Evolutionary conservation across 345 rosid species (phyloP), one percentile per base, ranked within the genome.

Genomic region (Gossypioides kirkii): DNA sequence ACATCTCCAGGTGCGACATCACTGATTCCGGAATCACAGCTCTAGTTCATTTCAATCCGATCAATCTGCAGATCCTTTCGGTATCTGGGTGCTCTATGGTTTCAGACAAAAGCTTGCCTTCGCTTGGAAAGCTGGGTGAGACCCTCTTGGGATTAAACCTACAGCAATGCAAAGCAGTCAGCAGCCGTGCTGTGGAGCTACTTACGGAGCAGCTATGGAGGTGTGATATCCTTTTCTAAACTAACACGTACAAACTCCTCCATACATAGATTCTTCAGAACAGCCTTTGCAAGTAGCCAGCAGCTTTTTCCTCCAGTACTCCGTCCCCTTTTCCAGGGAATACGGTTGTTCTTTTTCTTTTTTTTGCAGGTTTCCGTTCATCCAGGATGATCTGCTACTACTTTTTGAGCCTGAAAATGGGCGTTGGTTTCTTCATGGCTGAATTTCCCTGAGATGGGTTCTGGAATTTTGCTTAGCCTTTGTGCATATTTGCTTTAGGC

Each of bases 61-160:
- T 95, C 60, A 89, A 84, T 76, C 86, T 91, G 45, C 93, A 91
- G 87, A 81, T 95, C 76, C 83, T 95, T 32, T 92, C 94, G 9
- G 3, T 92, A 50, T 82, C 90, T 1, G 90, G 94, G 45, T 92
- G 98, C 84, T 75, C 85, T 38, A 55, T 77, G 84, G 75, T 95
- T 13, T 83, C 99, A 25, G 88, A 84, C 81, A 88, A 81, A 79
- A 84, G 92, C 88, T 61, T 89, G 58, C 76, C 88, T 59, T 74
- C 84, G 46, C 76, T 95, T 0, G 76, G 80, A 67, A 81, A 80
- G 73, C 66, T 95, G 77, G 97, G 96, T 65, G 74, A 81, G 58
- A 86, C 94, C 52, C 80, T 95, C 25, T 54, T 86, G 70, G 99
- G 99, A 22, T 80, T 95, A 80, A 91, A 92, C 63, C 86, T 95